phyloP scores from a whole-genome alignment of 2,329 filamentous ascomycete genomes.

The Monilinia vaccinii-corymbosi region DNA sequence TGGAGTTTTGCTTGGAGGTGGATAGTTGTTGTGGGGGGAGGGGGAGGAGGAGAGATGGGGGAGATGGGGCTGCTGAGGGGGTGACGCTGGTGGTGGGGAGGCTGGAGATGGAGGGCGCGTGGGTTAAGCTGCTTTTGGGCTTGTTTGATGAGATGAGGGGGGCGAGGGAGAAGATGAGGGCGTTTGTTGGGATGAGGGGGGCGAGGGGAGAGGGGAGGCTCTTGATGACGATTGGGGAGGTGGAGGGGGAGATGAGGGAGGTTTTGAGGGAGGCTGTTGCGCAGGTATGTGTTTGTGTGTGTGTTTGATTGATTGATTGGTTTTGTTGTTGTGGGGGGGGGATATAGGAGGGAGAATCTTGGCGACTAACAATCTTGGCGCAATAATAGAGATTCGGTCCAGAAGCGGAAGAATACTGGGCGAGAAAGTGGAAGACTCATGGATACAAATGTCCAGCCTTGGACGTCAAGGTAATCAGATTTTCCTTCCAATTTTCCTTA shows the following conservation, averaged over 20 bases:
- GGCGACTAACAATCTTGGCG: background rate
- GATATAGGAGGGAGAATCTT: accelerated
- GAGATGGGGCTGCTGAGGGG: too few relatives aligned
- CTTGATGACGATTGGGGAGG: background rate
- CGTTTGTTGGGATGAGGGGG: background rate
- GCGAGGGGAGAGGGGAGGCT: background rate
- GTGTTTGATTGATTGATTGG: accelerated
- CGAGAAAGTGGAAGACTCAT: background rate
- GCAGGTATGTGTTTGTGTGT: background rate
- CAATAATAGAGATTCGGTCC: background rate
- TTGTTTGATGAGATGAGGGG: background rate
- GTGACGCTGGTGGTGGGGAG: background rate
- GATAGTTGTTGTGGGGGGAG: background rate
- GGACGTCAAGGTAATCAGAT: background rate
- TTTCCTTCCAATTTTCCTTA: background rate
- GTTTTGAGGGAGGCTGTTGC: background rate
- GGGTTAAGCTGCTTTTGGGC: background rate
- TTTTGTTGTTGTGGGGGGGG: too few relatives aligned
- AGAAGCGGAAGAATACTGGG: background rate
- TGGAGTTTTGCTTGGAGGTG: background rate
- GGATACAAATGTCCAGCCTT: background rate
- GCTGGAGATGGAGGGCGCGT: background rate
- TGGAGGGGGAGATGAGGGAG: background rate
- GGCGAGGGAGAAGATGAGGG: background rate
- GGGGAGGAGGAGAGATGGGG: too few relatives aligned